phyloP scores from a whole-genome alignment of 768 basidiomycete genomes.

The Serpula lacrymans region DNA sequence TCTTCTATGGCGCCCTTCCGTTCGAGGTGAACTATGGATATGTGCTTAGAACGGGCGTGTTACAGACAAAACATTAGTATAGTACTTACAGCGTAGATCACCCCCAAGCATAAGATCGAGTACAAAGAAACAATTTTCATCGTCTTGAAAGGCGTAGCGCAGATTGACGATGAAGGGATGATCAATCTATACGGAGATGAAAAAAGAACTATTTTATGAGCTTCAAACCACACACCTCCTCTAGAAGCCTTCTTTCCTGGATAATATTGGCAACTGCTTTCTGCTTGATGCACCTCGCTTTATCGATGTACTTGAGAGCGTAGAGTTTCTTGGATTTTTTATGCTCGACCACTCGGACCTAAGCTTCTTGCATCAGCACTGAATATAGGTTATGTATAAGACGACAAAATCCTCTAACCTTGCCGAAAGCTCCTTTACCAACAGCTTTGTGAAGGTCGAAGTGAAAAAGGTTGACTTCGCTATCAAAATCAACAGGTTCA shows the following conservation, averaged over 20 bases:
- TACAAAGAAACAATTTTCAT: conserved; percentile 97
- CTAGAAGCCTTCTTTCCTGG: conserved; percentile 87
- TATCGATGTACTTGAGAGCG: conserved; percentile 98
- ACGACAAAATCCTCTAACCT: conserved; percentile 47
- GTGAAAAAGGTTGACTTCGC: conserved; percentile 87
- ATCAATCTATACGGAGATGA: conserved; percentile 55
- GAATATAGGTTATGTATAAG: conserved; percentile 8
- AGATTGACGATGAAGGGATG: conserved; percentile 88
- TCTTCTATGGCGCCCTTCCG: conserved; percentile 65
- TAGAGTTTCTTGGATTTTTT: conserved; percentile 89
- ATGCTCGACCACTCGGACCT: conserved; percentile 98
- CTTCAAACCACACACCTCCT: conserved; percentile 64
- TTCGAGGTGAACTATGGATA: conserved; percentile 73
- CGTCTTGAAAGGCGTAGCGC: conserved; percentile 96
- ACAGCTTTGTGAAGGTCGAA: conserved; percentile 95
- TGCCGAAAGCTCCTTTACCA: conserved; percentile 97
- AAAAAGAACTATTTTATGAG: conserved; percentile 9
- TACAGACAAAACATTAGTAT: conserved; percentile 1
- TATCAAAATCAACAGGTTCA: conserved; percentile 82
- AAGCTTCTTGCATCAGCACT: neutral
- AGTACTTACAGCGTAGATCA: conserved; percentile 78
- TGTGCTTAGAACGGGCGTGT: conserved; percentile 2
- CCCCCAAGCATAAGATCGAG: conserved; percentile 96
- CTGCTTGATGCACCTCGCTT: conserved; percentile 85
- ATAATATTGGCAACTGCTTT: conserved; percentile 91